Evolutionary conservation across 257 asterid genomes (phyloP).

Genomic region (Asclepias syriaca): DNA sequence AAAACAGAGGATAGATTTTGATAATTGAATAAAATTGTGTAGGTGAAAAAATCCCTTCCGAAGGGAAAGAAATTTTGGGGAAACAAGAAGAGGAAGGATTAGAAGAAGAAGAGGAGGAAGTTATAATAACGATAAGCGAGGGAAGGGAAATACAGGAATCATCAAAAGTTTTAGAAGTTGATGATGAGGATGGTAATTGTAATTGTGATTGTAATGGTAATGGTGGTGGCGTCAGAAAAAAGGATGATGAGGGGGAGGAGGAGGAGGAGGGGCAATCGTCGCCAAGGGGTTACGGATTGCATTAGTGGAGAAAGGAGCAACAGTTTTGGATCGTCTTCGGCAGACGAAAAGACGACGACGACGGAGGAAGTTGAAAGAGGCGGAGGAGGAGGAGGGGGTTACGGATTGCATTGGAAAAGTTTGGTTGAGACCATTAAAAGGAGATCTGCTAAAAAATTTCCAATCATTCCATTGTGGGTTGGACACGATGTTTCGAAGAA

Average conservation of each 20-base stretch:
- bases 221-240: too few relatives aligned
- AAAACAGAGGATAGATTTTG: neutral
- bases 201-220: too few relatives aligned
- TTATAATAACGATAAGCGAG: neutral
- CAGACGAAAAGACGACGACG: conserved; percentile 21
- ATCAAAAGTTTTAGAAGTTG: neutral
- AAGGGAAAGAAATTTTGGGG: conserved; percentile 7
- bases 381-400: conserved; percentile 4
- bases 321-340: conserved; percentile 26
- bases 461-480: conserved; percentile 24
- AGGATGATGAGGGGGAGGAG: too few relatives aligned
- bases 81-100: conserved; percentile 4
- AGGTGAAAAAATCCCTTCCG: conserved; percentile 18
- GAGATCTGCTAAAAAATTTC: conserved; percentile 37
- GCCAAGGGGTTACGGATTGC: conserved; percentile 64
- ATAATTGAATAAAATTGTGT: neutral
- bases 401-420: conserved; percentile 54
- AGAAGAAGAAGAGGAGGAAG: conserved; percentile 6
- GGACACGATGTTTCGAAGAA: conserved; percentile 42
- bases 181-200: neutral
- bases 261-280: conserved; percentile 32
- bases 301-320: conserved; percentile 33
- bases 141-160: conserved; percentile 9
- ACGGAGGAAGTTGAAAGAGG: neutral
- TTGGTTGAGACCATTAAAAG: conserved; percentile 50